Evolutionary conservation across 2,329 filamentous ascomycete genomes (phyloP), one percentile per base, ranked within the genome.

Genomic region (Fusarium drepaniforme): DNA sequence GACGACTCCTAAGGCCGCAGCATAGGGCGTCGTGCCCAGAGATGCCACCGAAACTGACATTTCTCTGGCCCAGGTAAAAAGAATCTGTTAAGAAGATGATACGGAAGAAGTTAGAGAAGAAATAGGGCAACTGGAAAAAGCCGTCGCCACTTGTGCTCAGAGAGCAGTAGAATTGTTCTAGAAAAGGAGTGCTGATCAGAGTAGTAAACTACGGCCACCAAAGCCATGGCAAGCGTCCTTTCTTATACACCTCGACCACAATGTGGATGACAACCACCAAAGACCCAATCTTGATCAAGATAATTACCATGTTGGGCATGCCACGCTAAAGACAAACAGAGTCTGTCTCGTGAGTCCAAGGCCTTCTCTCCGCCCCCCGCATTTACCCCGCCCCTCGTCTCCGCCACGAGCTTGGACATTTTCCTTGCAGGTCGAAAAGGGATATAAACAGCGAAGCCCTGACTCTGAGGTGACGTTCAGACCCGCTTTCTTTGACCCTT

Each of bases 371-470:
- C 56, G 56, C 42, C 37, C 68, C 37, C 42, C 66, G 57, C 62
- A 64, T 46, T 38, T 33, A 57, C 44, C 57, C 64, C 49, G 57
- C 65, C 57, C 58, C 18, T 30, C 37, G 30, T 18, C 28, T 21
- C 56, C 68, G 56, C 56, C 56, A 59, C 57, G 58, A 60, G 68
- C 58, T 59, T 64, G 56, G 60, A 51, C 56, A 67, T 46, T 74
- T 74, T 74, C 72, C 72, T 40, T 49, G 38, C 37, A 37, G 38
- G 72, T 72, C 66, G 28, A 74, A 74, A 72, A 68, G 70, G 72
- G 70, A 74, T 74, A 74, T 74, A 74, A 74, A 72, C 64, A 65
- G 69, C 72, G 72, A 67, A 49, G 56, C 56, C 61, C 60, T 64
- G 53, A 57, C 35, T 44, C 49, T 38, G 53, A 37, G 33, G 33